phyloP scores from a whole-genome alignment of 2,329 filamentous ascomycete species.

The Eutypa lata region DNA sequence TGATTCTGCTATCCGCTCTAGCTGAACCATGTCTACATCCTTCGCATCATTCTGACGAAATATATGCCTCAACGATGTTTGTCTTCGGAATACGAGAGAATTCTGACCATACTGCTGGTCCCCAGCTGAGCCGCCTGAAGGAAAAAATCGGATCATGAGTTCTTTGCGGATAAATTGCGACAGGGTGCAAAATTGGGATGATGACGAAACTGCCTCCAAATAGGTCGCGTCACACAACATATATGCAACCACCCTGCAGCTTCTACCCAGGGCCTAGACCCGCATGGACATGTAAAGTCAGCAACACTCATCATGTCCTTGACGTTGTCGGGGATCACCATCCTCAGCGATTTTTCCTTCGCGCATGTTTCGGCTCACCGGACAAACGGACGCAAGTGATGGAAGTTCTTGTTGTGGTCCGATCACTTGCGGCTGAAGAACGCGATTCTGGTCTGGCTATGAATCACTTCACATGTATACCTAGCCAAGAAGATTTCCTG shows the following conservation, averaged over 20 bases:
- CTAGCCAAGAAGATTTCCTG: neutral
- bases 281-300: neutral
- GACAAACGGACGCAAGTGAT: neutral
- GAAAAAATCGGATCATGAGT: neutral
- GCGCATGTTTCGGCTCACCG: neutral
- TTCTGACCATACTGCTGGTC: neutral
- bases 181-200: neutral
- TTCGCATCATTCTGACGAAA: neutral
- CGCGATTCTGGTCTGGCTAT: neutral
- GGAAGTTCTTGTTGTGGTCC: neutral
- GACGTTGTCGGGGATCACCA: neutral
- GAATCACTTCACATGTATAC: neutral
- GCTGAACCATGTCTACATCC: neutral
- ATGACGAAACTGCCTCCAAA: neutral
- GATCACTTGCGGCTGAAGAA: neutral
- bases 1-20: neutral
- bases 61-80: neutral
- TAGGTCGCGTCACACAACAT: neutral
- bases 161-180: neutral
- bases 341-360: neutral
- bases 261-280: neutral
- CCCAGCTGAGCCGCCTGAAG: neutral
- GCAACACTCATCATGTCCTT: neutral
- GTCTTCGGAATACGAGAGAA: neutral
- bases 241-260: neutral